phyloP scores from a whole-genome alignment of 345 rosid genomes.

The Kandelia obovata region DNA sequence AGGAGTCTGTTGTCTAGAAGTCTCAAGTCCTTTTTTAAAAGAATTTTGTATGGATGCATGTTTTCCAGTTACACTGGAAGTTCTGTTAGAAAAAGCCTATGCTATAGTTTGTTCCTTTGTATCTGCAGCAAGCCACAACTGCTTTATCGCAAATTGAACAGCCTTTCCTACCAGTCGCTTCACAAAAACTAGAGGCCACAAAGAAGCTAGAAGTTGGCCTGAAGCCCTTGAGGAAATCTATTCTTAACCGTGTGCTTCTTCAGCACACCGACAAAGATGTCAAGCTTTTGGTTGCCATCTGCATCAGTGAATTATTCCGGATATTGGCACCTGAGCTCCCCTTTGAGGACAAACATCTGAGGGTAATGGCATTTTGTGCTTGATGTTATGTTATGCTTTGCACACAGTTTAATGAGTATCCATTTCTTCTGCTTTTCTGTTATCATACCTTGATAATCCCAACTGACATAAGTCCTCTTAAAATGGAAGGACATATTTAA shows the following conservation, averaged over 20 bases:
- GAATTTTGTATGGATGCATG: too few species aligned
- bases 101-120: constrained; percentile 60
- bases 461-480: constrained; percentile 11
- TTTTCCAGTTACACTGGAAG: too few species aligned
- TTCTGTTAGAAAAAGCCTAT: constrained; percentile 33
- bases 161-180: constrained; percentile 38
- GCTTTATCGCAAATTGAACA: constrained; percentile 63
- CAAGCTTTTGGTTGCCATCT: constrained; percentile 66
- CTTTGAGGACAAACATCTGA: constrained; percentile 65
- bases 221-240: constrained; percentile 49
- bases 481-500: constrained; percentile 60
- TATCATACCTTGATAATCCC: neutral
- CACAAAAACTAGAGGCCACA: constrained; percentile 30
- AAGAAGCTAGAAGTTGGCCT: constrained; percentile 40
- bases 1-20: too few species aligned
- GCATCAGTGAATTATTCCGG: constrained; percentile 67
- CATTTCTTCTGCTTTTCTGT: neutral
- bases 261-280: constrained; percentile 65
- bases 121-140: constrained; percentile 65
- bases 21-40: too few species aligned
- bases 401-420: too few species aligned
- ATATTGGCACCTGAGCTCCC: constrained; percentile 77
- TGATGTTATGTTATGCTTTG: constrained; percentile 56
- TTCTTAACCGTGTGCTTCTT: constrained; percentile 58
- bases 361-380: constrained; percentile 34